A percentile compares a stretch with the other conserved stretches of the same genome.
phyloP scores from a whole-genome alignment of 2,329 filamentous ascomycete genomes.

The Aspergillus tanneri region DNA sequence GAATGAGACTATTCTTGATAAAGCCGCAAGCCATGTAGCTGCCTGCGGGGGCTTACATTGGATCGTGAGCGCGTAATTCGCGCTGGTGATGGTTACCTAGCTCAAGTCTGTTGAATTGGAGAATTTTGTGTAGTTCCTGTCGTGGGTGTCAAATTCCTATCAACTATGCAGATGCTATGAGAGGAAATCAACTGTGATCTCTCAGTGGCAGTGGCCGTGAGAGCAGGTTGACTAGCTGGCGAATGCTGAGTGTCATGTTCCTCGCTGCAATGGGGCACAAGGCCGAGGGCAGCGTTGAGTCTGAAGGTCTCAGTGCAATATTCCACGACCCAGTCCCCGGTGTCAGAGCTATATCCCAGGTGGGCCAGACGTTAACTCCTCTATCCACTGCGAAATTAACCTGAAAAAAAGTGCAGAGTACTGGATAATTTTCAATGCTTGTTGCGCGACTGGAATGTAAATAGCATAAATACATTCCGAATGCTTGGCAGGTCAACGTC shows the following conservation, averaged over 20 bases:
- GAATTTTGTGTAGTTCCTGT: not conserved
- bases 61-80: slow-evolving; percentile 1
- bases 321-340: not conserved
- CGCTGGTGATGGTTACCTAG: not conserved
- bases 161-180: not conserved
- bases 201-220: not conserved
- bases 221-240: slow-evolving; percentile 3
- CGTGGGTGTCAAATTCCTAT: slow-evolving; percentile 2
- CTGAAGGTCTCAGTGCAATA: not conserved
- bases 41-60: slow-evolving; percentile 1
- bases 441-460: slow-evolving; percentile 8
- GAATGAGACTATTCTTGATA: not conserved
- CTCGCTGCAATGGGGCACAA: not conserved
- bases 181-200: slow-evolving; percentile 1
- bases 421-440: slow-evolving; percentile 1
- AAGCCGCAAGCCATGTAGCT: slow-evolving; percentile 2
- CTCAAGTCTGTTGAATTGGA: not conserved
- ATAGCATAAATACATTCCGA: slow-evolving; percentile 3
- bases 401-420: slow-evolving; percentile 2
- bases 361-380: not conserved
- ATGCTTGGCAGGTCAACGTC: not conserved
- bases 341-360: not conserved
- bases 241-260: slow-evolving; percentile 3
- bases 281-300: not conserved
- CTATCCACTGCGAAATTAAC: not conserved